These are phyloP conservation scores for Trichocladium antarcticum DNA, from an alignment of 495 filamentous ascomycete species.

Conservation along the genomic window DNA sequence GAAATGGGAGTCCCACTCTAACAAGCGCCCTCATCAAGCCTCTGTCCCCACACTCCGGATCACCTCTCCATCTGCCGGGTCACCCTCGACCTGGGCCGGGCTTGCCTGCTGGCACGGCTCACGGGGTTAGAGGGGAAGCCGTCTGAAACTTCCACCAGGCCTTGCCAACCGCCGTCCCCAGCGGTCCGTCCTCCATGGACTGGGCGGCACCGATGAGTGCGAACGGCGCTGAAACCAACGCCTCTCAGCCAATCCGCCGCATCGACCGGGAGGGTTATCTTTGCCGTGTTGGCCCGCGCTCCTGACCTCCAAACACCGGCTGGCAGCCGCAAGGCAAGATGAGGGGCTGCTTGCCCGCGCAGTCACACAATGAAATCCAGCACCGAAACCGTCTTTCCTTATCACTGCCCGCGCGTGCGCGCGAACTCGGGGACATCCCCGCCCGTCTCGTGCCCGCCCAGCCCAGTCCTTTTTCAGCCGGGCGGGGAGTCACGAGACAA, in stretches of 20 bases:
- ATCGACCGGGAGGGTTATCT: not conserved
- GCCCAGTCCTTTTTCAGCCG: not conserved
- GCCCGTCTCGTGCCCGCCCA: conserved; percentile 2
- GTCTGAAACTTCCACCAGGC: no score
- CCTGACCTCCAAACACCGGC: not conserved
- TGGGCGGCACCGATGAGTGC: no score
- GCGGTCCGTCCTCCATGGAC: no score
- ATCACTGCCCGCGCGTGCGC: conserved; percentile 1
- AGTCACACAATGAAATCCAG: no score
- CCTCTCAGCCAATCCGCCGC: conserved; percentile 4
- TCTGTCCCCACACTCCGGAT: conserved; percentile 9
- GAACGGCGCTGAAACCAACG: not conserved
- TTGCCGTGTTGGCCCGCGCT: not conserved
- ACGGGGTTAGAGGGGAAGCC: no score
- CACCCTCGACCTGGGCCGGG: no score
- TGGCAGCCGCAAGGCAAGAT: not conserved
- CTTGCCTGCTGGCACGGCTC: no score
- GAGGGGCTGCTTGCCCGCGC: conserved; percentile 5
- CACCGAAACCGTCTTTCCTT: not conserved
- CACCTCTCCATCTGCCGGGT: conserved; percentile 1
- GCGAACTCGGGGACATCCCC: conserved; percentile 1
- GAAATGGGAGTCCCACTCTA: conserved; percentile 14
- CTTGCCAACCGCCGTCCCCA: no score
- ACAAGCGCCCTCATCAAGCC: conserved; percentile 10
- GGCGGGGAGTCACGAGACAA: conserved; percentile 5